Conservation (phyloP, 2,329 filamentous ascomycete species). For the Colletotrichum incanum region DNA sequence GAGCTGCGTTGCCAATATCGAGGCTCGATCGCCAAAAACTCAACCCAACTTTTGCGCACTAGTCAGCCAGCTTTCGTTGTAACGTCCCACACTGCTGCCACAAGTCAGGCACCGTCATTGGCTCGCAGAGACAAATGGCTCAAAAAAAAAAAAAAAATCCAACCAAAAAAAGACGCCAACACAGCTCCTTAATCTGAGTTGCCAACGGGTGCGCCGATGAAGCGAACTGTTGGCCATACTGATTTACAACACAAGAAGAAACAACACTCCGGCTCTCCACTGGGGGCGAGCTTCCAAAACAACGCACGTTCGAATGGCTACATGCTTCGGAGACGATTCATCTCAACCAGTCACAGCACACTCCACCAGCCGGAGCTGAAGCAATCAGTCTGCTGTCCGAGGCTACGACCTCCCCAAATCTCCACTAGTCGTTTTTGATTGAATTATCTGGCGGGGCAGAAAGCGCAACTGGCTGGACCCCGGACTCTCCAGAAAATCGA, state of each 20-base stretch:
- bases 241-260: not conserved
- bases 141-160: not conserved
- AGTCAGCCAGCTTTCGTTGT: not conserved
- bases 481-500: slow-evolving; percentile 26
- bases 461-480: slow-evolving; percentile 24
- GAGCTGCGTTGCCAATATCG: slow-evolving; percentile 18
- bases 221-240: slow-evolving; percentile 12
- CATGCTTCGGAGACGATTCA: not conserved
- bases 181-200: slow-evolving; percentile 18
- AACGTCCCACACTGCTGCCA: slow-evolving; percentile 11
- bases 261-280: not conserved
- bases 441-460: slow-evolving; percentile 28
- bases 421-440: slow-evolving; percentile 23
- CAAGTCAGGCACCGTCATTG: slow-evolving; percentile 13
- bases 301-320: slow-evolving; percentile 2
- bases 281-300: slow-evolving; percentile 15
- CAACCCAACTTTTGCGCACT: not conserved
- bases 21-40: slow-evolving; percentile 1
- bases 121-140: slow-evolving; percentile 30
- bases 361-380: slow-evolving; percentile 22
- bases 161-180: not conserved
- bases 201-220: slow-evolving; percentile 11
- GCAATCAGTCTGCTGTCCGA: slow-evolving; percentile 32
- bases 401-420: slow-evolving; percentile 26
- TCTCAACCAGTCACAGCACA: slow-evolving; percentile 21